These are phyloP conservation scores for Ustulina deusta DNA, from an alignment of 2,329 filamentous ascomycete species.

Conservation along the genomic window DNA sequence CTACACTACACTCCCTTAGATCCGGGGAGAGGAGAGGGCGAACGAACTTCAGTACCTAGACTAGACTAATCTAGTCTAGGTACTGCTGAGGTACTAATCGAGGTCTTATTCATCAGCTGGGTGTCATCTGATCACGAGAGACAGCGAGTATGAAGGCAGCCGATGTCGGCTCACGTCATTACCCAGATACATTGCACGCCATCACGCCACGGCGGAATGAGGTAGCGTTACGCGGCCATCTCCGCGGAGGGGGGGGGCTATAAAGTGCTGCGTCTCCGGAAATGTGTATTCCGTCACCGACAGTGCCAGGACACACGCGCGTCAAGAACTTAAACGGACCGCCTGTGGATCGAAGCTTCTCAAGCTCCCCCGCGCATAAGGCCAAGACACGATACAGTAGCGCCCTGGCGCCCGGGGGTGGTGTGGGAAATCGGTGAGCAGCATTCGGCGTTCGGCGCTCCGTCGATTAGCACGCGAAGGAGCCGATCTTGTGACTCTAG, in stretches of 20 bases:
- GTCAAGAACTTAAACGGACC: slow-evolving; percentile 3
- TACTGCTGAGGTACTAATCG: no score
- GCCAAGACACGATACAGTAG: background rate
- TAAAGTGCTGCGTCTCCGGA: slow-evolving; percentile 15
- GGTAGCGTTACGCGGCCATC: slow-evolving; percentile 24
- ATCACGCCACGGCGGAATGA: slow-evolving; percentile 16
- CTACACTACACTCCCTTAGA: background rate
- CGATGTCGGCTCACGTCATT: slow-evolving; percentile 34
- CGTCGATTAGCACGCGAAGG: background rate
- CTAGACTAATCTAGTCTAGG: background rate
- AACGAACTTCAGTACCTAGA: background rate
- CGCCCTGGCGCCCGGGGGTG: background rate
- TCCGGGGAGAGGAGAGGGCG: background rate
- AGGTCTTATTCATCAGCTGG: no score
- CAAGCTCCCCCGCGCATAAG: slow-evolving; percentile 7
- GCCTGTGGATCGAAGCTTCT: background rate
- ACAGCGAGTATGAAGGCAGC: background rate
- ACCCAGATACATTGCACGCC: background rate
- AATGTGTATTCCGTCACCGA: slow-evolving; percentile 1
- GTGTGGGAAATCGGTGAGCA: background rate
- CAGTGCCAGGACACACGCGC: background rate
- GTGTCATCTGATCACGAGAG: background rate
- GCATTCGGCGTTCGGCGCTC: background rate
- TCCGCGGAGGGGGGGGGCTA: slow-evolving; percentile 22
- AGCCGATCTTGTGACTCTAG: slow-evolving; percentile 15